Conservation (phyloP, 2,329 filamentous ascomycete genomes). For the Massarina eburnea region DNA sequence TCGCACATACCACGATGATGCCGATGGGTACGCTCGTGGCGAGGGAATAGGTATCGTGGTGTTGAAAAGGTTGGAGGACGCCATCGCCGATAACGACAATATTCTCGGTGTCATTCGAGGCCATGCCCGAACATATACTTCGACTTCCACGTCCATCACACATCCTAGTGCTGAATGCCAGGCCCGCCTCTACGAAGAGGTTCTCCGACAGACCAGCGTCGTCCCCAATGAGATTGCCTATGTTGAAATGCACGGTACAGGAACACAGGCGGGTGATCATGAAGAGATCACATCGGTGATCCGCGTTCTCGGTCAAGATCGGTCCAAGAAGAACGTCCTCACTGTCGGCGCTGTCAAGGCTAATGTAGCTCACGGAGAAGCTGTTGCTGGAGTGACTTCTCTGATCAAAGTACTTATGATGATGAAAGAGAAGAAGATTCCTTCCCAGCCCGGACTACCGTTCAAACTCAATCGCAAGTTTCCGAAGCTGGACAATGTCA, state of each 20-base stretch:
- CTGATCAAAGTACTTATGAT: slow-evolving; percentile 38
- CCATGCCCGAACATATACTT: slow-evolving; percentile 46
- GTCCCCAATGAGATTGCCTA: slow-evolving; percentile 27
- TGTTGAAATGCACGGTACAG: slow-evolving; percentile 34
- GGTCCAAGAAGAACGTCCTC: slow-evolving; percentile 8
- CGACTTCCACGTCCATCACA: slow-evolving; percentile 22
- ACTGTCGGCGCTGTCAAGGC: slow-evolving; percentile 29
- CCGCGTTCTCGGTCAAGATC: slow-evolving; percentile 8
- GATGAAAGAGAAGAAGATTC: slow-evolving; percentile 39
- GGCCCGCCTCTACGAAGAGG: slow-evolving; percentile 9
- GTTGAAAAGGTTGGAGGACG: slow-evolving; percentile 34
- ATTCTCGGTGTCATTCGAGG: slow-evolving; percentile 30
- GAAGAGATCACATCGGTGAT: slow-evolving; percentile 18
- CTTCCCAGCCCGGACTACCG: slow-evolving; percentile 69
- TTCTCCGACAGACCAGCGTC: slow-evolving; percentile 34
- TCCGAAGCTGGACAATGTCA: slow-evolving; percentile 55
- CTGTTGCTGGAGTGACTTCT: slow-evolving; percentile 22
- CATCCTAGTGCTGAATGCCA: slow-evolving; percentile 17
- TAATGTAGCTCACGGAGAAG: slow-evolving; percentile 36
- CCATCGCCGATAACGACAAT: slow-evolving; percentile 39
- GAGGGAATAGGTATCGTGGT: slow-evolving; percentile 30
- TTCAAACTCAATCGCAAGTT: slow-evolving; percentile 61
- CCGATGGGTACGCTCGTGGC: slow-evolving; percentile 37
- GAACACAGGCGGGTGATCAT: slow-evolving; percentile 27
- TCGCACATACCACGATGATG: slow-evolving; percentile 28